Evolutionary conservation across 495 filamentous ascomycete genomes (phyloP).

Genomic region (Annulohypoxylon bovei): DNA sequence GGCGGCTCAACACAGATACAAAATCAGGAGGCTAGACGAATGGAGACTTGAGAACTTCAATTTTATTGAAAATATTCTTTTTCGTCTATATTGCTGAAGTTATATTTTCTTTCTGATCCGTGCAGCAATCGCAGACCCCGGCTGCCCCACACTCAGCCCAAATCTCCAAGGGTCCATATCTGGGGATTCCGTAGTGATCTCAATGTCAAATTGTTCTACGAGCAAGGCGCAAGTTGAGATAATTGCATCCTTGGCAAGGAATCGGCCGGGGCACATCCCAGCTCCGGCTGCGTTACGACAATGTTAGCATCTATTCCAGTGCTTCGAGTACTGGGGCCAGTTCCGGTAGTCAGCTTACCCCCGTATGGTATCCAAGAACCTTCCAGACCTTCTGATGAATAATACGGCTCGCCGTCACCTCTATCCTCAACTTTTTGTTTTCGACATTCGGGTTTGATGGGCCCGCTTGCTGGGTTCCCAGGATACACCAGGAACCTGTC

Average conservation of each 20-base stretch:
- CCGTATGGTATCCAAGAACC: neutral
- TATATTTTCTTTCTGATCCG: neutral
- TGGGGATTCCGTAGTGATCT: neutral
- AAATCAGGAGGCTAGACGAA: neutral
- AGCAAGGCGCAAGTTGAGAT: neutral
- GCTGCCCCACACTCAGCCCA: neutral
- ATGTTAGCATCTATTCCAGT: too few species aligned
- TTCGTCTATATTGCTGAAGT: neutral
- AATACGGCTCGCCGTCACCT: neutral
- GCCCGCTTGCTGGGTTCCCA: neutral
- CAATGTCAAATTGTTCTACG: neutral
- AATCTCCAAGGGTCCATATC: neutral
- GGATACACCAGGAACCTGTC: neutral
- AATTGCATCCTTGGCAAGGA: neutral
- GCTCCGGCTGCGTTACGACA: too few species aligned
- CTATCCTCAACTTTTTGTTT: neutral
- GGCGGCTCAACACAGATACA: conserved; percentile 1
- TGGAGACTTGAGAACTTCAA: neutral
- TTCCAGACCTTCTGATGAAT: neutral
- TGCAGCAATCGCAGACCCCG: neutral
- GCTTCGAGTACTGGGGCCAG: too few species aligned
- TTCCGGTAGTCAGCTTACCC: too few species aligned
- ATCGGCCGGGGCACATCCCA: neutral
- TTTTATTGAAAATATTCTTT: too few species aligned
- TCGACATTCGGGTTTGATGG: neutral